These are phyloP conservation scores for Calocybe gangraenosa DNA, from an alignment of 768 basidiomycete species.

Conservation along the genomic window DNA sequence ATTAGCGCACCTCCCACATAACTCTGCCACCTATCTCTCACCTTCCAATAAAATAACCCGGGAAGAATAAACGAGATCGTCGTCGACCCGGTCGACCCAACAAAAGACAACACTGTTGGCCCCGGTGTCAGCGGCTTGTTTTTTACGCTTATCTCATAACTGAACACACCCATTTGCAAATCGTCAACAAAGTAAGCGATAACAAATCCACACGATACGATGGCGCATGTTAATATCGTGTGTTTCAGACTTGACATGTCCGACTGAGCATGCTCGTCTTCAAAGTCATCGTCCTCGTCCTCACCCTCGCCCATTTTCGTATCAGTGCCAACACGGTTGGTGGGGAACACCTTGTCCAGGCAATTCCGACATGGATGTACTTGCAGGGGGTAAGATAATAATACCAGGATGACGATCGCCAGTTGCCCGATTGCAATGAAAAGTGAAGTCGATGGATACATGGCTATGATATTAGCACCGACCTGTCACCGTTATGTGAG, in stretches of 20 bases:
- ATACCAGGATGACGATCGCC: conserved; percentile 86
- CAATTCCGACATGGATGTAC: conserved; percentile 91
- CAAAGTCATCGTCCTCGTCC: conserved; percentile 41
- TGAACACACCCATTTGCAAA: conserved; percentile 63
- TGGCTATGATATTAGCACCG: conserved; percentile 89
- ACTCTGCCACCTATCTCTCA: conserved; percentile 23
- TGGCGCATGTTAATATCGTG: conserved; percentile 59
- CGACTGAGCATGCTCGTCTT: conserved; percentile 44
- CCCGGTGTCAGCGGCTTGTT: conserved; percentile 3
- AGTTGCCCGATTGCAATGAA: conserved; percentile 92
- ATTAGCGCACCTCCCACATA: conserved; percentile 2
- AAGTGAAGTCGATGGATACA: conserved; percentile 87
- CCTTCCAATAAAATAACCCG: conserved; percentile 92
- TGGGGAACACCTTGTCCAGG: conserved; percentile 82
- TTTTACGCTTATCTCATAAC: background rate
- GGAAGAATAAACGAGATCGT: conserved; percentile 97
- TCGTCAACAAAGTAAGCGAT: conserved; percentile 79
- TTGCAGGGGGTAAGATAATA: conserved; percentile 93
- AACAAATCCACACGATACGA: conserved; percentile 61
- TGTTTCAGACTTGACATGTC: conserved; percentile 73
- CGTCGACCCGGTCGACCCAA: conserved; percentile 94
- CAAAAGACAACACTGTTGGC: conserved; percentile 81
- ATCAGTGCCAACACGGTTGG: conserved; percentile 31
- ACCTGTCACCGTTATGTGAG: conserved; percentile 43
- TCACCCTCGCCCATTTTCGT: conserved; percentile 33